Evolutionary conservation across 305 asterid species (phyloP).

Genomic region (Solanum hybrid): DNA sequence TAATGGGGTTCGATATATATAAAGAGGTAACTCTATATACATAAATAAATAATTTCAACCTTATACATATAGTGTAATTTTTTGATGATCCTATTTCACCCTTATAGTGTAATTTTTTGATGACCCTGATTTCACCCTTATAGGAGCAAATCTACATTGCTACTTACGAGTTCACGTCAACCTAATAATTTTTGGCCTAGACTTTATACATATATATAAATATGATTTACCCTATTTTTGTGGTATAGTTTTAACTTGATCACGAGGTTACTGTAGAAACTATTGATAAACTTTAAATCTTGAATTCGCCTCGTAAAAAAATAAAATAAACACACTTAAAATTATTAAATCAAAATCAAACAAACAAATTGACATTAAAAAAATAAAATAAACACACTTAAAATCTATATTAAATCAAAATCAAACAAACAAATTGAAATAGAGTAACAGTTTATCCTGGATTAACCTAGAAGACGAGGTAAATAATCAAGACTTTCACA

Average conservation of each 20-base stretch:
- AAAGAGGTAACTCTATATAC: not conserved
- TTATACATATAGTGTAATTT: not conserved
- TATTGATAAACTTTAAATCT: not conserved
- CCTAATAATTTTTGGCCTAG: not conserved
- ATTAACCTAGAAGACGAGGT: not conserved
- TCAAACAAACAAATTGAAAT: no score
- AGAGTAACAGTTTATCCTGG: not conserved
- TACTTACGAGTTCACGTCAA: not conserved
- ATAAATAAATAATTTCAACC: not conserved
- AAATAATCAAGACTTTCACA: not conserved
- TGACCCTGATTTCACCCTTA: not conserved
- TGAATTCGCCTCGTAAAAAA: not conserved
- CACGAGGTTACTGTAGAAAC: not conserved
- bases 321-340: no score
- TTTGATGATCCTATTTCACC: not conserved
- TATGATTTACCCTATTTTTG: not conserved
- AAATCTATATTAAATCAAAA: no score
- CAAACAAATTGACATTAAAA: no score
- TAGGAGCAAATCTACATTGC: not conserved
- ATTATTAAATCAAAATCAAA: no score
- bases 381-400: not conserved
- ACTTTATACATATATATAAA: not conserved
- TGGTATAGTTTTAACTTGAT: not conserved
- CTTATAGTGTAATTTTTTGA: not conserved
- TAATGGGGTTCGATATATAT: not conserved